Percentiles rank a stretch among this genome's conserved stretches.
phyloP scores from a whole-genome alignment of 1,139 yeast genomes.

The Saccharomyces pastorianus region DNA sequence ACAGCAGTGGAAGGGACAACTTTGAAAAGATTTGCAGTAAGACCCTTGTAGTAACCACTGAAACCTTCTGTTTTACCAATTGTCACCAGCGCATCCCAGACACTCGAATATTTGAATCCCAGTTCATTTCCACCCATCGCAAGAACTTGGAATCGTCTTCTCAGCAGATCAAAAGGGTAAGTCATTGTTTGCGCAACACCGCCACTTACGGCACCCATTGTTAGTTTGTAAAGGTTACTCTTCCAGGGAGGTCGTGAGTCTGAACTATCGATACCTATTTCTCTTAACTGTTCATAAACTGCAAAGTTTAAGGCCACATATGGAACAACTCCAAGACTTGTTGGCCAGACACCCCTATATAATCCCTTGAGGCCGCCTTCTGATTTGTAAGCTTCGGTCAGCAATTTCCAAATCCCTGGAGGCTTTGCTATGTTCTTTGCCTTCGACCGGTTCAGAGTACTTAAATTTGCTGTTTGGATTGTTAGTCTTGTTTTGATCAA shows the following conservation, averaged over 20 bases:
- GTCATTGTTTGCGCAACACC: conserved; percentile 77
- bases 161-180: conserved; percentile 81
- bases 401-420: conserved; percentile 60
- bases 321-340: conserved; percentile 91
- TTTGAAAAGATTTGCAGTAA: conserved; percentile 80
- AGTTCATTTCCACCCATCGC: conserved; percentile 60
- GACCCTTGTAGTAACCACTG: conserved; percentile 78
- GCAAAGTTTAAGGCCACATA: conserved; percentile 91
- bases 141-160: conserved; percentile 87
- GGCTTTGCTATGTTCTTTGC: conserved; percentile 36
- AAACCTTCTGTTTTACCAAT: conserved; percentile 70
- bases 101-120: conserved; percentile 73
- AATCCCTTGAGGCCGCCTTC: conserved; percentile 82
- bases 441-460: conserved; percentile 42
- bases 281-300: conserved; percentile 74
- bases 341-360: conserved; percentile 80
- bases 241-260: conserved; percentile 26
- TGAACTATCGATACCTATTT: conserved; percentile 22
- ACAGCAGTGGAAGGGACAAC: conserved; percentile 95
- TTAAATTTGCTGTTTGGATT: conserved; percentile 75
- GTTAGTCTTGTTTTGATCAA: conserved; percentile 83
- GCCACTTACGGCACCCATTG: conserved; percentile 82
- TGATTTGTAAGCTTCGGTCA: conserved; percentile 49
- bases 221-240: conserved; percentile 37
- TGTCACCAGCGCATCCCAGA: conserved; percentile 58